phyloP scores from a whole-genome alignment of 164 flowering plant genomes.

The Amborella trichopoda region DNA sequence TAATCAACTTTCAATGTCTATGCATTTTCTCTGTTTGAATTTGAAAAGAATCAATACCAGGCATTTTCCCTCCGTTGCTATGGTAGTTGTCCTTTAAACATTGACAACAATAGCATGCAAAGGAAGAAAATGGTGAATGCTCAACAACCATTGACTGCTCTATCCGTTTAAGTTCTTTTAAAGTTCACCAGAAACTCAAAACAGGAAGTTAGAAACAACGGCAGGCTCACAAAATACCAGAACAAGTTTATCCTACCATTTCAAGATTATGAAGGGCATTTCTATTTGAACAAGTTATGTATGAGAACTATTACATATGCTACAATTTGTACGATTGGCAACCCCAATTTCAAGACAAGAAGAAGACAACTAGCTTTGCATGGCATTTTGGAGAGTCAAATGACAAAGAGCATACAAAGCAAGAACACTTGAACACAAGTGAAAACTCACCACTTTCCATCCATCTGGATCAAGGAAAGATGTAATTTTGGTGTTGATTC shows the following conservation, averaged over 20 bases:
- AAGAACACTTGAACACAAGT: not conserved
- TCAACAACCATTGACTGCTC: no score
- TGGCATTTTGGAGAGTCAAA: not conserved
- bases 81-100: no score
- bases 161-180: no score
- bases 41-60: no score
- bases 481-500: slow-evolving; percentile 80
- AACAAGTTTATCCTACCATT: not conserved
- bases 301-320: not conserved
- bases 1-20: no score
- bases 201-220: no score
- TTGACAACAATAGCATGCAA: no score
- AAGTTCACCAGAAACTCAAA: no score
- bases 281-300: not conserved
- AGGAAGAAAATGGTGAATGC: no score
- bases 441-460: slow-evolving; percentile 81
- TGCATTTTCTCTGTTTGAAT: no score
- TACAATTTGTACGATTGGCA: not conserved
- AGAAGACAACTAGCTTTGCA: not conserved
- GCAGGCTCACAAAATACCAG: no score
- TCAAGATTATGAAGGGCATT: not conserved
- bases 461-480: slow-evolving; percentile 96
- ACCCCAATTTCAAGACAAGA: not conserved
- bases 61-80: no score
- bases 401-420: not conserved